A percentile compares a stretch with the other conserved stretches of the same genome.
Conservation (phyloP, 108 stramenopile species). For the Halocafeteria seosinensis region DNA sequence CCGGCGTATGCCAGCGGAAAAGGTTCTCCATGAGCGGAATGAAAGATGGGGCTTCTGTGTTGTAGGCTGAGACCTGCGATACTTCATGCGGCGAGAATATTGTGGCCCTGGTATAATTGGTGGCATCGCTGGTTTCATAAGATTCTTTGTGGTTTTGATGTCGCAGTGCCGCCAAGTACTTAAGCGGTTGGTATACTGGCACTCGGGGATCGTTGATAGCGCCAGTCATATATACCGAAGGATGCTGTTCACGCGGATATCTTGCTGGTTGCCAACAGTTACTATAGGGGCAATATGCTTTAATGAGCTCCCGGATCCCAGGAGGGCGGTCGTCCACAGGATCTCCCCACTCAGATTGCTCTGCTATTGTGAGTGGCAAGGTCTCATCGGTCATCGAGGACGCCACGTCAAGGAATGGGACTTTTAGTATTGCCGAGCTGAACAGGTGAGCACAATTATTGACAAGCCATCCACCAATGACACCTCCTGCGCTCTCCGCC, state of each 20-base stretch:
- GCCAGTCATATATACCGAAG: neutral
- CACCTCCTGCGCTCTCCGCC: conserved; percentile 46
- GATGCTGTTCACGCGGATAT: neutral
- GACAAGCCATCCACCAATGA: conserved; percentile 36
- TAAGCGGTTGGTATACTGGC: neutral
- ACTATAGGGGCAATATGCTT: neutral
- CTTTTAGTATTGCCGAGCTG: conserved; percentile 23
- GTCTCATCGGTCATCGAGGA: conserved; percentile 32
- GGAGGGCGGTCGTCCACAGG: conserved; percentile 11
- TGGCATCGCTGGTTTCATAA: too few species aligned
- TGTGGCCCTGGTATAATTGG: too few species aligned
- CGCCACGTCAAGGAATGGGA: conserved; percentile 44
- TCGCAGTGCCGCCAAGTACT: neutral
- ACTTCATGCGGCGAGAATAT: too few species aligned
- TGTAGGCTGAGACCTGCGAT: too few species aligned
- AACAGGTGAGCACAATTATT: conserved; percentile 32
- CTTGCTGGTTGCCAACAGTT: neutral
- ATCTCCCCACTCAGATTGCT: conserved; percentile 53
- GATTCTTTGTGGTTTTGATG: too few species aligned
- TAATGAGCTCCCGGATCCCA: neutral
- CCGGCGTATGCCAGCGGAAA: too few species aligned
- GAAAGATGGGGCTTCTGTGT: too few species aligned
- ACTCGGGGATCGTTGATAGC: neutral
- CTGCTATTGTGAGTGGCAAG: conserved; percentile 45
- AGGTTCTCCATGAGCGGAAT: too few species aligned